These are phyloP conservation scores for Phialophora expanda DNA, from an alignment of 2,329 filamentous ascomycete species.

Conservation along the genomic window DNA sequence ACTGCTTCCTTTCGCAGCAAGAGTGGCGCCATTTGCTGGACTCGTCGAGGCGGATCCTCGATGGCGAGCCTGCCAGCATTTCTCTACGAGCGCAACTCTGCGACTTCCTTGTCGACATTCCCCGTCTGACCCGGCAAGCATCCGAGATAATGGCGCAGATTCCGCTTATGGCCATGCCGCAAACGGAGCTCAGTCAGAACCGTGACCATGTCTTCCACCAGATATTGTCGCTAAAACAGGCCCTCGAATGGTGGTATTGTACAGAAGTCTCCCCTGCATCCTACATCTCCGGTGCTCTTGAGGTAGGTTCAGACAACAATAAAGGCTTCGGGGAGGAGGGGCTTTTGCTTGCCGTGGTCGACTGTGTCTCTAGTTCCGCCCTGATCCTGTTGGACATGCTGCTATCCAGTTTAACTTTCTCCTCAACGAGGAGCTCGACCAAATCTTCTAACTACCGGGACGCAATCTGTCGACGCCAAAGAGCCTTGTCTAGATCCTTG, in stretches of 20 bases:
- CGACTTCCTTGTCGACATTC: conserved; percentile 30
- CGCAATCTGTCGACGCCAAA: conserved; percentile 4
- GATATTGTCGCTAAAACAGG: conserved; percentile 9
- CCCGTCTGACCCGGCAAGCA: conserved; percentile 17
- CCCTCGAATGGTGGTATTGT: conserved; percentile 22
- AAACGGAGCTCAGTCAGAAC: not conserved
- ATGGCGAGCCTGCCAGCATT: conserved; percentile 18
- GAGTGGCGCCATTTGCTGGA: conserved; percentile 25
- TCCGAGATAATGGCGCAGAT: not conserved
- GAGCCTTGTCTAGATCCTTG: conserved; percentile 2
- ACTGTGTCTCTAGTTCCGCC: conserved; percentile 15
- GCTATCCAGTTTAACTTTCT: not conserved
- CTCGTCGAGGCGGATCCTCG: not conserved
- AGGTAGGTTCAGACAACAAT: not conserved
- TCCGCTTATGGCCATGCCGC: not conserved
- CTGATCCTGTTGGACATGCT: conserved; percentile 16
- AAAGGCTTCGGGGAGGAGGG: not conserved
- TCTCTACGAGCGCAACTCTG: conserved; percentile 29
- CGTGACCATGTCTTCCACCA: not conserved
- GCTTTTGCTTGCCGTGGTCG: conserved; percentile 12
- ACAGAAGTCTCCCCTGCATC: conserved; percentile 7
- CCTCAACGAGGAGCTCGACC: not conserved
- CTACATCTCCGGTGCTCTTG: not conserved
- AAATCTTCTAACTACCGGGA: not conserved
- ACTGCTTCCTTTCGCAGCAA: conserved; percentile 28